These are phyloP conservation scores for Paraphoma sp. DNA, from an alignment of 2,329 filamentous ascomycete genomes.

Conservation along the genomic window DNA sequence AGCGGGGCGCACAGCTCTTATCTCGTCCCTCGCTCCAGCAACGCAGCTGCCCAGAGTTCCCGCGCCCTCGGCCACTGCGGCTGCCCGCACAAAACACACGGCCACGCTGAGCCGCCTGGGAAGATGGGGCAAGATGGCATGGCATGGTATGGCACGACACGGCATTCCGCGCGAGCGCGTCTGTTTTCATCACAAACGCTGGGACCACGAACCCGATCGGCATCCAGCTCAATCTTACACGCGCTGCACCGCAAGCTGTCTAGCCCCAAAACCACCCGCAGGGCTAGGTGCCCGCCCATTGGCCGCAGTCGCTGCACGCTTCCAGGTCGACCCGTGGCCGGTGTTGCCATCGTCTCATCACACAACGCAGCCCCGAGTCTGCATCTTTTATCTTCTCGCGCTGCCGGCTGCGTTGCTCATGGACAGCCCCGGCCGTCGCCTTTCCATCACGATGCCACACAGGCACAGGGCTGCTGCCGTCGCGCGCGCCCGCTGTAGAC, in stretches of 20 bases:
- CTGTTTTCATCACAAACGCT: constrained; percentile 10
- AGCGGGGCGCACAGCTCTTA: constrained; percentile 18
- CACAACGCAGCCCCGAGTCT: constrained; percentile 22
- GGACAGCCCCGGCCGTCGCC: not conserved
- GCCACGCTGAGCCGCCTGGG: too few relatives aligned
- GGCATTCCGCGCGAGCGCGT: constrained; percentile 3
- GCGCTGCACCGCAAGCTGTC: not conserved
- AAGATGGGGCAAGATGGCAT: not conserved
- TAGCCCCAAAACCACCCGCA: not conserved
- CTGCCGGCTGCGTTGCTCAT: constrained; percentile 9
- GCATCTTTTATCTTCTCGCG: constrained; percentile 23
- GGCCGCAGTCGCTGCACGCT: constrained; percentile 5
- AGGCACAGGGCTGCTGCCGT: not conserved
- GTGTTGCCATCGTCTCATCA: constrained; percentile 27
- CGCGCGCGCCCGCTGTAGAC: not conserved
- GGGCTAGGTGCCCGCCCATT: constrained; percentile 11
- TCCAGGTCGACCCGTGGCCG: constrained; percentile 1
- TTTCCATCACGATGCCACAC: not conserved
- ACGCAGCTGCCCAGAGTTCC: not conserved
- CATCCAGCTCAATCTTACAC: constrained; percentile 12
- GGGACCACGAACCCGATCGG: constrained; percentile 28
- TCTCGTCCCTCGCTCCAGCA: constrained; percentile 1
- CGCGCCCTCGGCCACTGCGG: not conserved
- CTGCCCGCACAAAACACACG: not conserved
- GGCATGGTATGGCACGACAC: not conserved